A percentile compares a stretch with the other conserved stretches of the same genome.
These are phyloP conservation scores for Xylariomycetidae sp. DNA, from an alignment of 2,329 filamentous ascomycete genomes.

Conservation along the genomic window DNA sequence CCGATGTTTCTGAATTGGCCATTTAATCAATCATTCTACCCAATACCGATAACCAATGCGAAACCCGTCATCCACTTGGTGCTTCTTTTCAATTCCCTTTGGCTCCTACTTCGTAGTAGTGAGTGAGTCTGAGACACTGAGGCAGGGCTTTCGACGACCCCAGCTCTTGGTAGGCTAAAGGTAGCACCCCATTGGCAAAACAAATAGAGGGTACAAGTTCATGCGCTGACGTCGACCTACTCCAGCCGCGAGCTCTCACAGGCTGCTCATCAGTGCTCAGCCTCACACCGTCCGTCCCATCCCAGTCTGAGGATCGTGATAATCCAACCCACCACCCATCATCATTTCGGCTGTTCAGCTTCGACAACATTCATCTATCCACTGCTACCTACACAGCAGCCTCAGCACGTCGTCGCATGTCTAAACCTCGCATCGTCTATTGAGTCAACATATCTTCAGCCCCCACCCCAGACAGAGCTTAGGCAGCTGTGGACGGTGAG, in stretches of 20 bases:
- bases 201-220: too few relatives aligned
- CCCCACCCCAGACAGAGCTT: constrained; percentile 11
- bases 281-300: constrained; percentile 18
- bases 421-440: constrained; percentile 9
- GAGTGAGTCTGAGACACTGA: too few relatives aligned
- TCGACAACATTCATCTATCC: constrained; percentile 19
- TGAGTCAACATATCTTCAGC: constrained; percentile 1
- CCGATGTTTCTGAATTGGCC: too few relatives aligned
- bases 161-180: constrained; percentile 16
- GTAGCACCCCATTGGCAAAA: too few relatives aligned
- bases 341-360: constrained; percentile 8
- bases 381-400: too few relatives aligned
- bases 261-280: constrained; percentile 32
- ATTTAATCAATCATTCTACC: too few relatives aligned
- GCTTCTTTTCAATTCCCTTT: too few relatives aligned
- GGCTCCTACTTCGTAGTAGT: too few relatives aligned
- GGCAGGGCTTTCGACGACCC: too few relatives aligned
- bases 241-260: constrained; percentile 34
- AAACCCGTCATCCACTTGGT: too few relatives aligned
- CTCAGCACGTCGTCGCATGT: too few relatives aligned
- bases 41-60: too few relatives aligned
- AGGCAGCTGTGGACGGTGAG: constrained; percentile 20
- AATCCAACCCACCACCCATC: constrained; percentile 7
- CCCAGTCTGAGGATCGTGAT: constrained; percentile 17
- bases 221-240: constrained; percentile 48